Evolutionary conservation across 306 rosid species (phyloP).

Genomic region (Oxytropis ochrocephala): DNA sequence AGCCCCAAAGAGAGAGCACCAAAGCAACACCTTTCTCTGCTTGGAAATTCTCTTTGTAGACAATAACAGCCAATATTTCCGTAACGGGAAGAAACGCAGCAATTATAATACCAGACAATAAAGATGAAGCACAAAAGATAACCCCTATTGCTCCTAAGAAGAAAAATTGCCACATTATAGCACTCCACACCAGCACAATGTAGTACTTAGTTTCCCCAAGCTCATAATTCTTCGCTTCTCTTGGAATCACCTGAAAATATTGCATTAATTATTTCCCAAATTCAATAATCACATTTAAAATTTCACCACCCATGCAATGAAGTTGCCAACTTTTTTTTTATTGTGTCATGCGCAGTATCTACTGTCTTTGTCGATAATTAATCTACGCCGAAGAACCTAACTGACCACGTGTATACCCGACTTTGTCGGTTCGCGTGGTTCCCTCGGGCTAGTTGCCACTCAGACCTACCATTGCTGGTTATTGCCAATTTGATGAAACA

Average conservation of each 20-base stretch:
- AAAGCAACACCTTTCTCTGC: slow-evolving; percentile 67
- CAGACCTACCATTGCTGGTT: too few species aligned
- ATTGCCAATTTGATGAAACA: too few species aligned
- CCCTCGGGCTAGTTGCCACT: too few species aligned
- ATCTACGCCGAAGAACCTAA: too few species aligned
- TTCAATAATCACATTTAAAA: too few species aligned
- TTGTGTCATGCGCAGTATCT: too few species aligned
- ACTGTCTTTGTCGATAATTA: too few species aligned
- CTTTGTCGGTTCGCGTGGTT: too few species aligned
- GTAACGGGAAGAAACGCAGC: slow-evolving; percentile 53
- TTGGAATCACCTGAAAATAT: slow-evolving; percentile 44
- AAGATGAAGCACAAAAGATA: slow-evolving; percentile 62
- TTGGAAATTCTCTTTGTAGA: slow-evolving; percentile 58
- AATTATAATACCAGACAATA: slow-evolving; percentile 54
- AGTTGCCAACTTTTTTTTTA: too few species aligned
- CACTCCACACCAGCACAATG: slow-evolving; percentile 40
- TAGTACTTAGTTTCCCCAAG: slow-evolving; percentile 58
- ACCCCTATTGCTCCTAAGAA: slow-evolving; percentile 75
- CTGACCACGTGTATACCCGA: too few species aligned
- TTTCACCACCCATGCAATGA: too few species aligned
- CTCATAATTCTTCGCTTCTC: slow-evolving; percentile 57
- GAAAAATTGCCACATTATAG: slow-evolving; percentile 64
- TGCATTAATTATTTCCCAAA: neutral
- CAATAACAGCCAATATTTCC: slow-evolving; percentile 54
- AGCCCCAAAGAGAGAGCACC: slow-evolving; percentile 77